Conservation (phyloP, 495 filamentous ascomycete genomes). For the Lophiotrema nucula region DNA sequence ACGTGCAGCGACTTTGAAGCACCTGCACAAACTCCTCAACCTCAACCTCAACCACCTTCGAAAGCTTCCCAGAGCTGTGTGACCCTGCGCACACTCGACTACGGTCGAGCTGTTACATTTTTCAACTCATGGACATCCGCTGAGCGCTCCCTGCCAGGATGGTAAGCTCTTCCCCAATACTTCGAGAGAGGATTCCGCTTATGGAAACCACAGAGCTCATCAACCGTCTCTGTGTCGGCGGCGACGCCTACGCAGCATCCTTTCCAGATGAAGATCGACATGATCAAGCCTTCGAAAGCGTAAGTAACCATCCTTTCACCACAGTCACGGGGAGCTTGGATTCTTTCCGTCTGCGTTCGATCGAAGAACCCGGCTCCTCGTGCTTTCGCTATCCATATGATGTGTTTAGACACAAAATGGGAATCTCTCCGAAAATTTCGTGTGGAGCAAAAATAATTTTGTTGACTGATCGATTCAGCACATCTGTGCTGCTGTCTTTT, state of each 20-base stretch:
- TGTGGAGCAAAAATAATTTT: conserved; percentile 89
- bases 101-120: conserved; percentile 16
- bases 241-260: conserved; percentile 64
- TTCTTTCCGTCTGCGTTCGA: too few species aligned
- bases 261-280: conserved; percentile 80
- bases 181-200: not conserved
- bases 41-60: too few species aligned
- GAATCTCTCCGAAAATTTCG: conserved; percentile 97
- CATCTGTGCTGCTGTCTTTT: conserved; percentile 50
- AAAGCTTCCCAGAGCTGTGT: too few species aligned
- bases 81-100: conserved; percentile 7
- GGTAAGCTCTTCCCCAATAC: conserved; percentile 7
- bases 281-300: conserved; percentile 86
- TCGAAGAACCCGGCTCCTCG: too few species aligned
- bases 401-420: conserved; percentile 91
- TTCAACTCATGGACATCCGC: conserved; percentile 24
- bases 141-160: conserved; percentile 12
- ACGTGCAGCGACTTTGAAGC: too few species aligned
- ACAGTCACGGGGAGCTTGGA: too few species aligned
- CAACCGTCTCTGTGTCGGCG: conserved; percentile 54
- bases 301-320: conserved; percentile 56
- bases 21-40: too few species aligned
- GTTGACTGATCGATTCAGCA: conserved; percentile 56
- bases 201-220: conserved; percentile 37
- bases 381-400: conserved; percentile 55